Evolutionary conservation across 2,329 filamentous ascomycete species (phyloP).

Genomic region (Helminthosporium solani): DNA sequence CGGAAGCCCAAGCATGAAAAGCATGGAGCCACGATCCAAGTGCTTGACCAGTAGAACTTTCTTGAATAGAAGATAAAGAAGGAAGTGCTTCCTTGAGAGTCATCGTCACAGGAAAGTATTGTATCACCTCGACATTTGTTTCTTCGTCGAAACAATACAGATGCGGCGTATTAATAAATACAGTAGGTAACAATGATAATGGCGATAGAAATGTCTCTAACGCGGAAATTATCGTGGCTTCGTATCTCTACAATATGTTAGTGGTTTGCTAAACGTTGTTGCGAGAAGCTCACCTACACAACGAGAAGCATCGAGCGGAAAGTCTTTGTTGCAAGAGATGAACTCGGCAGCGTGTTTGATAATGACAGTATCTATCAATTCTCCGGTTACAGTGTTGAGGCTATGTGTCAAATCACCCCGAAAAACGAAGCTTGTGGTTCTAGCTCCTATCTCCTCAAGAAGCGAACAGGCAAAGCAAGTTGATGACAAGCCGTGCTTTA

Average conservation of each 20-base stretch:
- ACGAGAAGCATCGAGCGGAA: conserved; percentile 4
- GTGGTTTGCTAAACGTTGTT: neutral
- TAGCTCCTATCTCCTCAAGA: conserved; percentile 1
- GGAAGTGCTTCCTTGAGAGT: neutral
- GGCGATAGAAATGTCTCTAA: neutral
- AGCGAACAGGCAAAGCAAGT: conserved; percentile 8
- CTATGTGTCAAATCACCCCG: neutral
- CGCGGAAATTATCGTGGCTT: conserved; percentile 4
- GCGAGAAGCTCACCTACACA: neutral
- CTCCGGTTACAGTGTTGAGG: neutral
- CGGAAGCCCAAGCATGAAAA: conserved; percentile 8
- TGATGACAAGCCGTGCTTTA: neutral
- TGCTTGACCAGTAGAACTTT: conserved; percentile 1
- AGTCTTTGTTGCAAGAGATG: conserved; percentile 3
- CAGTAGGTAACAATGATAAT: neutral
- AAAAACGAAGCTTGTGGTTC: conserved; percentile 12
- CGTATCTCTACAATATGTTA: conserved; percentile 2
- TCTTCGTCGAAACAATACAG: conserved; percentile 1
- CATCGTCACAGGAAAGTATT: conserved; percentile 1
- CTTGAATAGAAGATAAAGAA: neutral
- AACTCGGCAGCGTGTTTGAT: conserved; percentile 7
- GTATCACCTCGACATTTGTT: conserved; percentile 1
- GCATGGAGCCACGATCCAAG: conserved; percentile 5
- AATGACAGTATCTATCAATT: neutral
- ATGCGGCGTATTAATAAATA: conserved; percentile 1